These are phyloP conservation scores for Heterobasidion annosum DNA, from an alignment of 1,284 basidiomycete species.

Conservation along the genomic window DNA sequence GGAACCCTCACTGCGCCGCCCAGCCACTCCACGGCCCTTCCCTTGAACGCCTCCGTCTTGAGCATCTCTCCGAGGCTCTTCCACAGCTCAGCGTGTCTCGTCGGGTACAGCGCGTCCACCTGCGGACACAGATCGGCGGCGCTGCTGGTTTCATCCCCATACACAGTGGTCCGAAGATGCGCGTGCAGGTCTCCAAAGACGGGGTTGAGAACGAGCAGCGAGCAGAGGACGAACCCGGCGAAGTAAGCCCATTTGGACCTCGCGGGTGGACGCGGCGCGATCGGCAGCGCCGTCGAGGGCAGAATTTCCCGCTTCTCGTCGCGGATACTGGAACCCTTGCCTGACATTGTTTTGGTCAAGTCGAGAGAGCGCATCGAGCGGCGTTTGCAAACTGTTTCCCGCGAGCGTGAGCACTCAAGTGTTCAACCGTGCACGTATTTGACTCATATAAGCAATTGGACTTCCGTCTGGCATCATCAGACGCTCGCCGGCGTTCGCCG, in stretches of 20 bases:
- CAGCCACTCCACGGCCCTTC: slow-evolving; percentile 41
- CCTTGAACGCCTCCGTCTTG: slow-evolving; percentile 33
- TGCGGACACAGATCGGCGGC: slow-evolving; percentile 32
- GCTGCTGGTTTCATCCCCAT: background rate
- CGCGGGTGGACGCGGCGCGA: background rate
- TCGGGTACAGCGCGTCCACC: slow-evolving; percentile 30
- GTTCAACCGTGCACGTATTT: no score
- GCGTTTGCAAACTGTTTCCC: no score
- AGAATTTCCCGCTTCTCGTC: slow-evolving; percentile 9
- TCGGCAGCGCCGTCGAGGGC: slow-evolving; percentile 6
- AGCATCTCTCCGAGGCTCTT: slow-evolving; percentile 27
- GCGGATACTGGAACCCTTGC: no score
- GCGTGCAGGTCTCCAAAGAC: background rate
- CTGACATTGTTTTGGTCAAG: no score
- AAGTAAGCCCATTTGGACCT: slow-evolving; percentile 2
- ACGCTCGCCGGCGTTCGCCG: no score
- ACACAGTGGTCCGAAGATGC: background rate
- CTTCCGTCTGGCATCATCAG: no score
- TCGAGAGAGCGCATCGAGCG: no score
- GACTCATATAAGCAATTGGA: no score
- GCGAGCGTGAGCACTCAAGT: no score
- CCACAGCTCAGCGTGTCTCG: slow-evolving; percentile 33
- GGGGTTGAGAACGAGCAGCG: background rate
- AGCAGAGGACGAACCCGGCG: slow-evolving; percentile 8
- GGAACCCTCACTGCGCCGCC: slow-evolving; percentile 36